Evolutionary conservation across 2,329 filamentous ascomycete genomes (phyloP).

Genomic region (Ceratocystis cubensis): DNA sequence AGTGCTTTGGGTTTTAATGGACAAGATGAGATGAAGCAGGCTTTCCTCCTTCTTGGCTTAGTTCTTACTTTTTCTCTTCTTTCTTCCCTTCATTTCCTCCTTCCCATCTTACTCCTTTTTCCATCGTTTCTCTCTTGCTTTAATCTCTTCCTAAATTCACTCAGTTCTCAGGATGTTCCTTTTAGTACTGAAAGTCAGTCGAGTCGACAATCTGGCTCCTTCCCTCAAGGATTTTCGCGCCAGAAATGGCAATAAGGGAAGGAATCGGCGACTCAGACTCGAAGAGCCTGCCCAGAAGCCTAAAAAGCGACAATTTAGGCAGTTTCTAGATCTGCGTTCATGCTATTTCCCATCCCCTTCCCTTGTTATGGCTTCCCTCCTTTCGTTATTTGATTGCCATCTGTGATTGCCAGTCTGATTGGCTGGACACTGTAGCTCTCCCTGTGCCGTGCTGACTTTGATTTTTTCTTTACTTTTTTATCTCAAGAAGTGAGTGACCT

Average conservation of each 20-base stretch:
- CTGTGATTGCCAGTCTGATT: not conserved
- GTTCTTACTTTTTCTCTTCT: not conserved
- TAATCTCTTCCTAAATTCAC: not conserved
- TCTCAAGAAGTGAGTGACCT: not conserved
- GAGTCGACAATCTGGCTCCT: slow-evolving; percentile 6
- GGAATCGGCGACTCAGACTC: not conserved
- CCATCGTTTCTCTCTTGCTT: not conserved
- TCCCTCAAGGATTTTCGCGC: not conserved
- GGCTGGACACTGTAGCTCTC: not conserved
- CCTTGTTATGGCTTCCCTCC: not conserved
- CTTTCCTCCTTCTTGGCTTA: not conserved
- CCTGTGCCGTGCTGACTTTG: not conserved
- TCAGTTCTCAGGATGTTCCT: not conserved
- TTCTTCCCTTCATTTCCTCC: not conserved
- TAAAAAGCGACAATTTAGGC: not conserved
- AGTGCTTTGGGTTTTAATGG: not conserved
- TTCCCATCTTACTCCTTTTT: not conserved
- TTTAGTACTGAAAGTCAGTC: not conserved
- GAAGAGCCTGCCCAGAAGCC: not conserved
- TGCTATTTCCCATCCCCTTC: not conserved
- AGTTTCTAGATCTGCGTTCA: not conserved
- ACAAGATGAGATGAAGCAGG: slow-evolving; percentile 5
- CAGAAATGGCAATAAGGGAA: not conserved
- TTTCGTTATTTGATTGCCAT: not conserved
- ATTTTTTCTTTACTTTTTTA: not conserved